Conservation (phyloP, 2,329 filamentous ascomycete genomes). For the Cladosporium phlei region DNA sequence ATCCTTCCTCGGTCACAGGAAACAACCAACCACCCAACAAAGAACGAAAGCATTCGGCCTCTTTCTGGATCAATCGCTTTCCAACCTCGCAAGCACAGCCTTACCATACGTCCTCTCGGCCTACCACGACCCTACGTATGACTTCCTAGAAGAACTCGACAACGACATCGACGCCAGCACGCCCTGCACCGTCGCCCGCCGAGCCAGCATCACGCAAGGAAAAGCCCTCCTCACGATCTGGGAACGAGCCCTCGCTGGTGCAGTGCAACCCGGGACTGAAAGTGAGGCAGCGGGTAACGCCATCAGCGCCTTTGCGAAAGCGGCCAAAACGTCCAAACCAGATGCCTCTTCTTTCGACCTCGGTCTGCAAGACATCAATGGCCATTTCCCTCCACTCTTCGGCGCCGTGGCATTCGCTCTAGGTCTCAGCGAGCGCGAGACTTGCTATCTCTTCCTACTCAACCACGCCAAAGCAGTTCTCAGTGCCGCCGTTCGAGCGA, state of each 20-base stretch:
- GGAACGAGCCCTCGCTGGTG: conserved; percentile 46
- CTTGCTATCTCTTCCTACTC: conserved; percentile 71
- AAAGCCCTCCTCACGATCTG: conserved; percentile 69
- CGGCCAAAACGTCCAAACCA: conserved; percentile 19
- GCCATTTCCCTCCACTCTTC: conserved; percentile 67
- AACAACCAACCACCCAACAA: conserved; percentile 29
- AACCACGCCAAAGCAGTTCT: conserved; percentile 71
- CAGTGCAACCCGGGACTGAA: conserved; percentile 1
- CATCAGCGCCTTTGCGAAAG: conserved; percentile 20
- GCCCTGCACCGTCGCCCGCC: conserved; percentile 71
- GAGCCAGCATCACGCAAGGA: conserved; percentile 71
- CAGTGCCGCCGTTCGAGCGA: conserved; percentile 71
- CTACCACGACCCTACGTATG: conserved; percentile 48
- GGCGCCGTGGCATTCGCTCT: conserved; percentile 62
- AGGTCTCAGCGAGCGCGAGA: conserved; percentile 56
- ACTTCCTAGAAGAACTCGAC: conserved; percentile 55
- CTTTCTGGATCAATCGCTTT: conserved; percentile 67
- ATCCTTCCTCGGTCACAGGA: conserved; percentile 68
- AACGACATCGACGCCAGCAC: conserved; percentile 72
- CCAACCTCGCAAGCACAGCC: conserved; percentile 65
- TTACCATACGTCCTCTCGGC: conserved; percentile 71
- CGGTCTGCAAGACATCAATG: conserved; percentile 32
- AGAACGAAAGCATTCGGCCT: conserved; percentile 46
- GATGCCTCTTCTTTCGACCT: conserved; percentile 13
- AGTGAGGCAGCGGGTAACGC: conserved; percentile 6